Conservation (phyloP, 208 protist species). For the Crithidia acanthocephali region DNA sequence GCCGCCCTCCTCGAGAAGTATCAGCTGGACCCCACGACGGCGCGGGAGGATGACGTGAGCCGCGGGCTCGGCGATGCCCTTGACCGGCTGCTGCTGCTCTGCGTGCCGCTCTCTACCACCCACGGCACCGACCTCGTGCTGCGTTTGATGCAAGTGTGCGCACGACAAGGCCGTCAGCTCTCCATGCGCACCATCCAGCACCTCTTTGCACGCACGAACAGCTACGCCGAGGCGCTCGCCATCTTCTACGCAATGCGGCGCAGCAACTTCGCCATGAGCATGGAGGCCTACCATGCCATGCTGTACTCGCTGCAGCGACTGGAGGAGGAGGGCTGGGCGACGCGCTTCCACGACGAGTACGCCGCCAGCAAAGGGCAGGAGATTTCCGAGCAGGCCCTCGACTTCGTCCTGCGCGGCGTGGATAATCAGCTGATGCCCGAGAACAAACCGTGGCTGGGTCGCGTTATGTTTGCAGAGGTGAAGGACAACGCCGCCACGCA, state of each 20-base stretch:
- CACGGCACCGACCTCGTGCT: slow-evolving; percentile 59
- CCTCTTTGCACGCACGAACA: slow-evolving; percentile 78
- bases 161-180: slow-evolving; percentile 67
- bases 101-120: slow-evolving; percentile 57
- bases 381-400: slow-evolving; percentile 82
- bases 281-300: slow-evolving; percentile 93
- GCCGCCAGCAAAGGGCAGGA: slow-evolving; percentile 27
- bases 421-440: slow-evolving; percentile 87
- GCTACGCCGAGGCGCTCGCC: slow-evolving; percentile 81
- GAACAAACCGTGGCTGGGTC: slow-evolving; percentile 91
- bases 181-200: slow-evolving; percentile 88
- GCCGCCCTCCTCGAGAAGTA: slow-evolving; percentile 55
- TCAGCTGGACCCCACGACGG: slow-evolving; percentile 52
- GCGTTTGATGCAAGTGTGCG: slow-evolving; percentile 59
- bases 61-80: slow-evolving; percentile 84
- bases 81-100: slow-evolving; percentile 85
- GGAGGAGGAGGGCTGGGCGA: slow-evolving; percentile 89
- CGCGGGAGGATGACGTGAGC: slow-evolving; percentile 79
- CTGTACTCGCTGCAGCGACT: slow-evolving; percentile 90
- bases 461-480: slow-evolving; percentile 87
- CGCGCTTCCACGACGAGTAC: slow-evolving; percentile 80
- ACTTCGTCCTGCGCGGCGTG: slow-evolving; percentile 86
- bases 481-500: slow-evolving; percentile 50
- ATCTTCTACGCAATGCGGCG: slow-evolving; percentile 88
- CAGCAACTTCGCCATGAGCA: slow-evolving; percentile 88